Conservation (phyloP, 306 rosid genomes). For the Cercis canadensis region DNA sequence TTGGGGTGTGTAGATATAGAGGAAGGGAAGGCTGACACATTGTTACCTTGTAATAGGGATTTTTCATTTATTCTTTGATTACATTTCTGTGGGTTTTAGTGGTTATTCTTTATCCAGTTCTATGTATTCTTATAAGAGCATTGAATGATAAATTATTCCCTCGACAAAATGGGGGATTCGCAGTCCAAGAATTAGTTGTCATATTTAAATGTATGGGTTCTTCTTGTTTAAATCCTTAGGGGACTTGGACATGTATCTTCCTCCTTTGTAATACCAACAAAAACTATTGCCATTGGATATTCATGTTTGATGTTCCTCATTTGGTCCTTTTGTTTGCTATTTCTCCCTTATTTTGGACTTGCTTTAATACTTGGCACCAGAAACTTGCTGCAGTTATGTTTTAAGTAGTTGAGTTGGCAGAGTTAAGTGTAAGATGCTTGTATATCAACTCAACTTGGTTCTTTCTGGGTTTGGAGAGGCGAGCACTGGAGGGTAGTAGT, state of each 20-base stretch:
- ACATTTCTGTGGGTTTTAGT: conserved; percentile 50
- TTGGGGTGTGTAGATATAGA: conserved; percentile 70
- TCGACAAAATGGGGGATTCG: conserved; percentile 47
- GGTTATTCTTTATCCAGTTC: conserved; percentile 40
- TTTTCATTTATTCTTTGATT: conserved; percentile 78
- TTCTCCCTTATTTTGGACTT: no score
- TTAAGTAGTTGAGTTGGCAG: no score
- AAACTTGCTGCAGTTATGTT: no score
- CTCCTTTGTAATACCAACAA: conserved; percentile 53
- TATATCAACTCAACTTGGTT: no score
- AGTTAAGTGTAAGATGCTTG: no score
- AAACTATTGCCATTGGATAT: conserved; percentile 33
- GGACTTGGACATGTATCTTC: conserved; percentile 39
- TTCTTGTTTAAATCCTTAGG: conserved; percentile 39
- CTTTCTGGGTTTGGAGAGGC: no score
- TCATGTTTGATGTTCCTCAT: conserved; percentile 41
- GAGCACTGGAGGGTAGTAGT: no score
- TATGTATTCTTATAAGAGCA: conserved; percentile 59
- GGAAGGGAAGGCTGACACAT: conserved; percentile 52
- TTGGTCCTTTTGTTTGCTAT: not conserved
- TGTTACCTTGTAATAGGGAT: conserved; percentile 64
- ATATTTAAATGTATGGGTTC: conserved; percentile 42
- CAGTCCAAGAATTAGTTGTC: conserved; percentile 44
- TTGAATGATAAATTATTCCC: conserved; percentile 66
- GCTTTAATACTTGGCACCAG: no score